phyloP scores from a whole-genome alignment of 257 asterid genomes.

The Verbascum thapsus region DNA sequence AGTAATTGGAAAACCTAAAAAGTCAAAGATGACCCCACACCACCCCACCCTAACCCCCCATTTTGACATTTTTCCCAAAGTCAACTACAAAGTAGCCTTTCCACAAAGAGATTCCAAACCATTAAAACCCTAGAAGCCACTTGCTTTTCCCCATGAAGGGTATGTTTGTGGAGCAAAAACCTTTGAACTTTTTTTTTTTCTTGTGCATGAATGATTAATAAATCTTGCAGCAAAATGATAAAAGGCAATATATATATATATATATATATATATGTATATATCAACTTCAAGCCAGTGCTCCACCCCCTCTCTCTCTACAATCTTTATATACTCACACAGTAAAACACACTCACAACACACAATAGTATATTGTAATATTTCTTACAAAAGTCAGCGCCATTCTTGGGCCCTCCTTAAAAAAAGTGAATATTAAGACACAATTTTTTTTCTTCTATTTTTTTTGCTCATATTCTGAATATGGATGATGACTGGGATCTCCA shows the following conservation, averaged over 20 bases:
- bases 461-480: slow-evolving; percentile 35
- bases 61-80: slow-evolving; percentile 43
- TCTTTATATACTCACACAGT: slow-evolving; percentile 24
- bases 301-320: slow-evolving; percentile 15
- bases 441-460: background rate
- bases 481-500: slow-evolving; percentile 70
- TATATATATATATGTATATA: too few species aligned
- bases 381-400: background rate
- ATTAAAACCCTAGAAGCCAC: slow-evolving; percentile 29
- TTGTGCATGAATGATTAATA: slow-evolving; percentile 34
- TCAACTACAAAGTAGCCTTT: slow-evolving; percentile 34
- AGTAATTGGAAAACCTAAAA: slow-evolving; percentile 19
- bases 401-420: slow-evolving; percentile 14
- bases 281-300: slow-evolving; percentile 31
- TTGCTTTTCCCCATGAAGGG: background rate
- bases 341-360: slow-evolving; percentile 14
- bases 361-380: background rate
- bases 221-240: slow-evolving; percentile 30
- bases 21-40: background rate
- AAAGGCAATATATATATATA: slow-evolving; percentile 37
- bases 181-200: slow-evolving; percentile 20
- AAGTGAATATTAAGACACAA: background rate
- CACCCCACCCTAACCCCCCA: slow-evolving; percentile 26
- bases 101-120: slow-evolving; percentile 24
- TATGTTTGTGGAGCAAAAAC: slow-evolving; percentile 11